A percentile compares a stretch with the other conserved stretches of the same genome.
These are phyloP conservation scores for Exophiala xenobiotica DNA, from an alignment of 2,329 filamentous ascomycete species.

Conservation along the genomic window DNA sequence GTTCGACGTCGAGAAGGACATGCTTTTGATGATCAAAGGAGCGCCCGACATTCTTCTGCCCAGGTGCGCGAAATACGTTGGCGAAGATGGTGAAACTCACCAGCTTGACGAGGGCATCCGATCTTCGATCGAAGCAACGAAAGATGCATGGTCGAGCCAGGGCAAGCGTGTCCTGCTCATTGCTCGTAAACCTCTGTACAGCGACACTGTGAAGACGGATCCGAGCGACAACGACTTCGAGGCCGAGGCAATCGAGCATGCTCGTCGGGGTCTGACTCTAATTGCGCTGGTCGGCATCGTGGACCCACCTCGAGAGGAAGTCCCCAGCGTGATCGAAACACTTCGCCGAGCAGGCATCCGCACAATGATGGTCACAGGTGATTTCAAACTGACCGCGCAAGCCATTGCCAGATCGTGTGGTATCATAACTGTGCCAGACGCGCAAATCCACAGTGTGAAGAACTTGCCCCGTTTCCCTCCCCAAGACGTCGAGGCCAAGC, in stretches of 20 bases:
- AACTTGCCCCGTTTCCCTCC: conserved; percentile 47
- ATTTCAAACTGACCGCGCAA: conserved; percentile 71
- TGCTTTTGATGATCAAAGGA: conserved; percentile 69
- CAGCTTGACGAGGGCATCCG: conserved; percentile 50
- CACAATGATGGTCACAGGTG: conserved; percentile 81
- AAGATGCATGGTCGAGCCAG: conserved; percentile 67
- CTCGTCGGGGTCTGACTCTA: conserved; percentile 50
- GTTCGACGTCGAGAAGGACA: conserved; percentile 38
- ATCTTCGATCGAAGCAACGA: conserved; percentile 56
- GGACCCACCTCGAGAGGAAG: conserved; percentile 61
- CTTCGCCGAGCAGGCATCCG: conserved; percentile 68
- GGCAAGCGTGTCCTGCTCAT: conserved; percentile 68
- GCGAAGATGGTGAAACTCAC: conserved; percentile 54
- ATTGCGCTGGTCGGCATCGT: conserved; percentile 60
- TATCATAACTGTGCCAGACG: conserved; percentile 57
- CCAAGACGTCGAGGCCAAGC: conserved; percentile 16
- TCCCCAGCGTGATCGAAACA: conserved; percentile 59
- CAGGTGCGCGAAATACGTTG: conserved; percentile 60
- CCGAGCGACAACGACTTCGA: conserved; percentile 55
- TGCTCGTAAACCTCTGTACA: conserved; percentile 58
- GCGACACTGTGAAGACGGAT: conserved; percentile 40
- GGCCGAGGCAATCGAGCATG: conserved; percentile 56
- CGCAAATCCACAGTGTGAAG: conserved; percentile 51
- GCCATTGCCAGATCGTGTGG: conserved; percentile 72
- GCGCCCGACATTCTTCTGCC: conserved; percentile 71